phyloP scores from a whole-genome alignment of 2,329 filamentous ascomycete genomes.

The Catunica adiposa region DNA sequence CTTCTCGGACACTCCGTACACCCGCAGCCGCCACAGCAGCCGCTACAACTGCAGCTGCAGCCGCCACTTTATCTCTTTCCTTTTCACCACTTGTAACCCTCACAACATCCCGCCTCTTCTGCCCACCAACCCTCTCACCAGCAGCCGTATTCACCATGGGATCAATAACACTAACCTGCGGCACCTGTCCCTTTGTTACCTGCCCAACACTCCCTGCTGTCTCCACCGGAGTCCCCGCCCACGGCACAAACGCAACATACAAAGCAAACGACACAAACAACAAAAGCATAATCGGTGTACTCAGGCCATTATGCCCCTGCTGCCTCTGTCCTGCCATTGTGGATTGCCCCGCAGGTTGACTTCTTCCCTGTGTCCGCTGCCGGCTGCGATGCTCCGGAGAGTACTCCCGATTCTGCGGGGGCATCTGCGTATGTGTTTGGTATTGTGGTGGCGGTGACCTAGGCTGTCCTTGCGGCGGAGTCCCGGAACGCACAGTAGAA shows the following conservation, averaged over 20 bases:
- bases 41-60: too few relatives aligned
- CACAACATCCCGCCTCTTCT: too few relatives aligned
- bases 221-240: conserved; percentile 6
- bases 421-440: neutral
- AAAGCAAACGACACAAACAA: conserved; percentile 14
- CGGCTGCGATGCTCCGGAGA: neutral
- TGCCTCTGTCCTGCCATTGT: conserved; percentile 7
- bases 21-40: too few relatives aligned
- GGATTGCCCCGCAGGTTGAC: conserved; percentile 1
- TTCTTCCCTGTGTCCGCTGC: neutral
- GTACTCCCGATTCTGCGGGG: neutral
- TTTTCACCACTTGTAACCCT: too few relatives aligned
- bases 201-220: neutral
- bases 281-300: conserved; percentile 12
- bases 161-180: neutral
- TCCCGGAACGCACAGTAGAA: neutral
- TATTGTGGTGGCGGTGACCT: conserved; percentile 4
- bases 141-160: too few relatives aligned
- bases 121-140: too few relatives aligned
- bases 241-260: conserved; percentile 14
- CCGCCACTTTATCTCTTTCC: too few relatives aligned
- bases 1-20: too few relatives aligned
- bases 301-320: conserved; percentile 8
- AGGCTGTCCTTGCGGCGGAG: neutral
- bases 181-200: neutral